Conservation (phyloP, 495 filamentous ascomycete species). For the Friedmanniomyces endolithicus region DNA sequence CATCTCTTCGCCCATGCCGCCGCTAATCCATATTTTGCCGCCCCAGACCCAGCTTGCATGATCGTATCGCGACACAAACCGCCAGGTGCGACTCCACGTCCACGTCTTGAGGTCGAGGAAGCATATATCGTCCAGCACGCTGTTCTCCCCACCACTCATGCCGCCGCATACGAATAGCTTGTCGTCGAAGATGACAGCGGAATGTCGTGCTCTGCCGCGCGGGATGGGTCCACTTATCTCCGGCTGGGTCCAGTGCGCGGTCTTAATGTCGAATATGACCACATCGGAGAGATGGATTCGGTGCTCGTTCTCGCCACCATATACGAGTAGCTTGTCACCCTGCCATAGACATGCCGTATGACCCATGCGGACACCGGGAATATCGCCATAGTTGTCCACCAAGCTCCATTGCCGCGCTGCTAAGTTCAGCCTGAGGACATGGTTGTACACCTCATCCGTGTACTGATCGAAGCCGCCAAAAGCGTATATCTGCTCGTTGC, state of each 20-base stretch:
- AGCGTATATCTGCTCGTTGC: slow-evolving; percentile 90
- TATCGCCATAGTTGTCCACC: slow-evolving; percentile 97
- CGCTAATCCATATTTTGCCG: slow-evolving; percentile 92
- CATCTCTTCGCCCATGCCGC: slow-evolving; percentile 86
- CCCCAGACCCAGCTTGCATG: slow-evolving; percentile 87
- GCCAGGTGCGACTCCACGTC: slow-evolving; percentile 95
- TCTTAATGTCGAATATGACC: slow-evolving; percentile 88
- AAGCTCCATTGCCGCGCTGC: slow-evolving; percentile 81
- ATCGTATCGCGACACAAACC: slow-evolving; percentile 84
- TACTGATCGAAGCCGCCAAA: slow-evolving; percentile 99
- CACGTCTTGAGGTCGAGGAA: slow-evolving; percentile 94
- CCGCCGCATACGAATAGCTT: slow-evolving; percentile 91
- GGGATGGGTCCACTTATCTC: slow-evolving; percentile 71
- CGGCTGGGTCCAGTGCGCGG: slow-evolving; percentile 86
- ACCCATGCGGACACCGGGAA: slow-evolving; percentile 95
- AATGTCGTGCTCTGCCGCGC: slow-evolving; percentile 81
- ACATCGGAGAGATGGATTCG: slow-evolving; percentile 89
- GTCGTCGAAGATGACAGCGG: slow-evolving; percentile 87
- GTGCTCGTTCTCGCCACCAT: slow-evolving; percentile 96
- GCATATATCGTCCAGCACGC: slow-evolving; percentile 85
- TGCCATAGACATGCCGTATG: slow-evolving; percentile 94
- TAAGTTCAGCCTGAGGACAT: slow-evolving; percentile 79
- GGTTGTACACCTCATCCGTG: slow-evolving; percentile 98
- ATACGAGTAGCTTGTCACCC: slow-evolving; percentile 86
- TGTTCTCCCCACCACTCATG: slow-evolving; percentile 73